phyloP scores from a whole-genome alignment of 306 rosid genomes.

The Ziziphus jujuba region DNA sequence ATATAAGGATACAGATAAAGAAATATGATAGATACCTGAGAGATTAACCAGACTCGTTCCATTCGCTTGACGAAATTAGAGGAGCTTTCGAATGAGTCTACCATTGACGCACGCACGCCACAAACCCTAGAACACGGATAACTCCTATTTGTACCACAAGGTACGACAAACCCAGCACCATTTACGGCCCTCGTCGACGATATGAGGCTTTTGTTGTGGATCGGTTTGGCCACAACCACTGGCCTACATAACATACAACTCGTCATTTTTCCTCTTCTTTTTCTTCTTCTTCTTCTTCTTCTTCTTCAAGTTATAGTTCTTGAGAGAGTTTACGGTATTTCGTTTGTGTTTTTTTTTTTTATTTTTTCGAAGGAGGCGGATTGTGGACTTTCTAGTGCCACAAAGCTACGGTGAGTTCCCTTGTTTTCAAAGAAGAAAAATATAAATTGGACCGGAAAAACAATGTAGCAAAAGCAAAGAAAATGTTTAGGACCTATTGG shows the following conservation, averaged over 20 bases:
- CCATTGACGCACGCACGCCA: slow-evolving; percentile 60
- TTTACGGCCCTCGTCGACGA: slow-evolving; percentile 12
- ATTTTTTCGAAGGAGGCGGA: neutral
- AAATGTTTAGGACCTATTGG: no score
- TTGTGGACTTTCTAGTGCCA: neutral
- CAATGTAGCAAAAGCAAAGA: no score
- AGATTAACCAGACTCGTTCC: slow-evolving; percentile 86
- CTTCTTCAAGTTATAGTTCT: no score
- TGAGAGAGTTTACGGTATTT: no score
- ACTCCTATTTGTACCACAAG: slow-evolving; percentile 25
- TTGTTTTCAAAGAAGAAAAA: neutral
- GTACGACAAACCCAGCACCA: slow-evolving; percentile 12
- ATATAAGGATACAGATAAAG: neutral
- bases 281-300: slow-evolving; percentile 9
- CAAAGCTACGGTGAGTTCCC: slow-evolving; percentile 3
- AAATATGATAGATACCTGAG: slow-evolving; percentile 50
- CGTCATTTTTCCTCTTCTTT: slow-evolving; percentile 33
- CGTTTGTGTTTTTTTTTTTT: no score
- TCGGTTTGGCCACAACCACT: slow-evolving; percentile 26
- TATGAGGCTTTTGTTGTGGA: slow-evolving; percentile 23
- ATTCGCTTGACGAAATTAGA: slow-evolving; percentile 71
- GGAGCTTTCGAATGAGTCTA: slow-evolving; percentile 68
- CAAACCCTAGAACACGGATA: slow-evolving; percentile 26
- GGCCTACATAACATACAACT: slow-evolving; percentile 30
- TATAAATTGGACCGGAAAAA: neutral